A percentile compares a stretch with the other conserved stretches of the same genome.
These are phyloP conservation scores for Trichoderma sp. DNA, from an alignment of 2,329 filamentous ascomycete species.

Conservation along the genomic window DNA sequence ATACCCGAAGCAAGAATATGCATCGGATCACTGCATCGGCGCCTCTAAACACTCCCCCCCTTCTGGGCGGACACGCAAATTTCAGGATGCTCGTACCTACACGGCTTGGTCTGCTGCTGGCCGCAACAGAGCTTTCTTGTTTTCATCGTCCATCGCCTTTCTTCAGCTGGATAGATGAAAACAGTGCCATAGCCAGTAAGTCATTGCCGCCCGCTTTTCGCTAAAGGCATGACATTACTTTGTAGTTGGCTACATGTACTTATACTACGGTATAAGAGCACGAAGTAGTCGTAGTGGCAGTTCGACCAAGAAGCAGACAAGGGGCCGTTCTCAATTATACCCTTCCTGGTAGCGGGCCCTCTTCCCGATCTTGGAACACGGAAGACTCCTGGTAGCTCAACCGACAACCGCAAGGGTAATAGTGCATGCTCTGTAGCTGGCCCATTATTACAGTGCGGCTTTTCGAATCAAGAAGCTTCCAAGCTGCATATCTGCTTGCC, in stretches of 20 bases:
- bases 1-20: conserved; percentile 22
- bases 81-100: conserved; percentile 18
- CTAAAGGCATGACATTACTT: conserved; percentile 9
- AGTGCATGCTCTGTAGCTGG: conserved; percentile 10
- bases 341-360: conserved; percentile 29
- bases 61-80: conserved; percentile 18
- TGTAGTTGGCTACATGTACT: neutral
- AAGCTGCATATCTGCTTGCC: conserved; percentile 28
- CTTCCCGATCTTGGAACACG: conserved; percentile 30
- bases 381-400: conserved; percentile 29
- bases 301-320: conserved; percentile 24
- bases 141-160: neutral
- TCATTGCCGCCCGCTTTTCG: neutral
- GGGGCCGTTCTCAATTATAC: conserved; percentile 27
- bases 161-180: neutral
- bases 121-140: neutral
- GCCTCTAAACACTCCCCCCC: conserved; percentile 15
- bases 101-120: conserved; percentile 5
- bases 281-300: conserved; percentile 9
- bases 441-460: conserved; percentile 30
- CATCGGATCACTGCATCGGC: conserved; percentile 31
- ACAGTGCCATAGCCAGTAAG: neutral
- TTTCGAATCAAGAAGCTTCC: conserved; percentile 31
- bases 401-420: conserved; percentile 28
- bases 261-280: conserved; percentile 2